Conservation (phyloP, 2,329 filamentous ascomycete species). For the Stromatinia cepivora region DNA sequence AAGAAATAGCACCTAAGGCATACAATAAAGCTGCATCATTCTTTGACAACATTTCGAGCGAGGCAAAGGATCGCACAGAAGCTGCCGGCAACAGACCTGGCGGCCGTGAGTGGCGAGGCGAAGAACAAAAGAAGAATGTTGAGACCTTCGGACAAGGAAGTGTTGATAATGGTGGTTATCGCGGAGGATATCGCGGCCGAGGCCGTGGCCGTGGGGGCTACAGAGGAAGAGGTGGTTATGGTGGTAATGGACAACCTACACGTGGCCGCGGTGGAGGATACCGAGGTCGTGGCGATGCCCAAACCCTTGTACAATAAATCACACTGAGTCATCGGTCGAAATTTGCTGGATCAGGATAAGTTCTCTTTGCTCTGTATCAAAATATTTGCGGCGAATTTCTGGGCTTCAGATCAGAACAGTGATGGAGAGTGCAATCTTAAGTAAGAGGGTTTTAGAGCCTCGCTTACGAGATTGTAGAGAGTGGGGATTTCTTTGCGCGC, state of each 20-base stretch:
- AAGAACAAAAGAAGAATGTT: slow-evolving; percentile 93
- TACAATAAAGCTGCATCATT: slow-evolving; percentile 92
- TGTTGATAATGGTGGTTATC: slow-evolving; percentile 72
- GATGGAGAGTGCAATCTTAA: slow-evolving; percentile 6
- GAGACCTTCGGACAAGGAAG: slow-evolving; percentile 98
- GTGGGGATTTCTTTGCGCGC: slow-evolving; percentile 25
- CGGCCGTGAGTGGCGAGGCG: slow-evolving; percentile 83
- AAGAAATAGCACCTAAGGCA: slow-evolving; percentile 48
- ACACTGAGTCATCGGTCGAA: slow-evolving; percentile 1
- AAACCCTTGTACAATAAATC: slow-evolving; percentile 32
- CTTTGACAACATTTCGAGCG: slow-evolving; percentile 97
- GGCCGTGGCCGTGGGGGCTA: slow-evolving; percentile 56
- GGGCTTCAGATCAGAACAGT: slow-evolving; percentile 27
- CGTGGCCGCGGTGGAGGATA: slow-evolving; percentile 38
- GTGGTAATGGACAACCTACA: slow-evolving; percentile 30
- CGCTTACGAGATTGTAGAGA: too few relatives aligned
- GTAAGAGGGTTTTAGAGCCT: too few relatives aligned
- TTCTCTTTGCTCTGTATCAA: slow-evolving; percentile 37
- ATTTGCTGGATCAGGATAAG: slow-evolving; percentile 28
- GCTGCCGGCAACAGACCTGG: slow-evolving; percentile 66
- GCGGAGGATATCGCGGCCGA: slow-evolving; percentile 76
- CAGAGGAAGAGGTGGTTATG: slow-evolving; percentile 35
- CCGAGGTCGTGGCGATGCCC: slow-evolving; percentile 36
- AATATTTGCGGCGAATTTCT: slow-evolving; percentile 34
- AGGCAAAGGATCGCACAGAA: slow-evolving; percentile 84